Base-by-base conservation (phyloP, 306 rosid genomes). In the Gastrolobium villosum region DNA sequence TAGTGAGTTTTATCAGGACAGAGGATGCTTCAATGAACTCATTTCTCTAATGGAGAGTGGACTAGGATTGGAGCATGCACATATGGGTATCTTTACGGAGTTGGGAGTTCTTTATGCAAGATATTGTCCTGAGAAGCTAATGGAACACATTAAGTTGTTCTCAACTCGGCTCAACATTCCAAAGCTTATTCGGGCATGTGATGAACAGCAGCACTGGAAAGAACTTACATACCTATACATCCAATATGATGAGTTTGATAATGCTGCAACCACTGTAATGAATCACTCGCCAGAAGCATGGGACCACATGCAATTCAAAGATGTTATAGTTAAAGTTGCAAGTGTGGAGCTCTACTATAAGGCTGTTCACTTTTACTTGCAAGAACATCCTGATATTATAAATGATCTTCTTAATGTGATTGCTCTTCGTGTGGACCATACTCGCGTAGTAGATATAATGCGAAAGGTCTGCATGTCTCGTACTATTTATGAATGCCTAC, bases 301-400 rank as follows among this genome's bases (percentile, higher is more conserved):
- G 98, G 98, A 94, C 65, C 98, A 94, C 88, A 92, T 94, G 98
- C 98, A 94, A 81, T 94, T 94, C 82, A 94, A 94, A 84, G 98
- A 94, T 76, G 89, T 94, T 69, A 81, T 92, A 4, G 97, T 94
- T 70, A 94, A 94, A 89, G 97, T 94, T 81, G 98, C 97, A n/a
- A 94, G 91, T 65, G 97, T 94, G 79, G 98, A 94, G 85, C 87
- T 94, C 31, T 94, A 94, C 78, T 94, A 94, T 26, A 94, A 94
- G 88, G 98, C 98, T 45, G 98, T 94, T 74, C 98, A 94, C 79
- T 94, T 94, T 84, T 94, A 94, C 87, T 81, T 94, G 88, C 90
- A 90, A 92, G 98, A 94, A 80, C 98, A 94, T 76, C 98, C 98
- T 0, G 98, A 94, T 81, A 87, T 94, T 56, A 86, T 94, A 20